Base-by-base conservation (phyloP, 1,284 basidiomycete species). In the Malassezia nana region DNA sequence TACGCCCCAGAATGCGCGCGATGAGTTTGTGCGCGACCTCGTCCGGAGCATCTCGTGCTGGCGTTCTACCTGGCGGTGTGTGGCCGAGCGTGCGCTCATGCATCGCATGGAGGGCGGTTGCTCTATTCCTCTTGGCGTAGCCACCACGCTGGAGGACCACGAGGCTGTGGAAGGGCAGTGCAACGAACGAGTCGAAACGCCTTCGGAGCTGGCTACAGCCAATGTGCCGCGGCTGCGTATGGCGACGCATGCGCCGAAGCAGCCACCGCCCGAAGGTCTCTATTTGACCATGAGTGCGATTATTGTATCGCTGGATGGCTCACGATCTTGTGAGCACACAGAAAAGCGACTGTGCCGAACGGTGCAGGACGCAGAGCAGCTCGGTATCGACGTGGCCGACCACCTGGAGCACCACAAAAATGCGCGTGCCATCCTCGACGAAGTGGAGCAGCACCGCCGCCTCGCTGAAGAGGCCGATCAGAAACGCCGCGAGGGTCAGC, bases 51-150 rank as follows among this genome's bases (percentile, higher is more conserved):
- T 74, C 29, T 64, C 64, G 29, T 63, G 67, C 43, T 74, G 71
- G 71, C 57, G 69, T 7, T 53, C 71, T 9, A 67, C 65, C 13
- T 68, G 62, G 55, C 57, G 67, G 25, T 61, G 58, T 35, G 64
- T 64, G 41, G 67, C 68, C 9, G 94, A 99, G 76, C 82, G 92
- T 10, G 86, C 85, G 1, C 84, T 87, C 74, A 78, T 98, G 59
- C 80, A 84, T 31, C 84, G 86, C 31, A 79, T 98, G 48, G 92
- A 98, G 75, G 94, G 94, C 10, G 94, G 91, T 25, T 98, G 94
- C 75, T 91, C 87, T 56, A 89, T 98, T 1, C 94, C 92, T 0
- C 90, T 96, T n/a, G 91, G 92, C 15, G 84, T 89, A 28, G 78
- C 81, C 54, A 84, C 82, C 52, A 62, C 45, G 62, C 69, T 72